Base-by-base conservation (phyloP, 208 protist genomes). In the Jaenimonas drosophilae region DNA sequence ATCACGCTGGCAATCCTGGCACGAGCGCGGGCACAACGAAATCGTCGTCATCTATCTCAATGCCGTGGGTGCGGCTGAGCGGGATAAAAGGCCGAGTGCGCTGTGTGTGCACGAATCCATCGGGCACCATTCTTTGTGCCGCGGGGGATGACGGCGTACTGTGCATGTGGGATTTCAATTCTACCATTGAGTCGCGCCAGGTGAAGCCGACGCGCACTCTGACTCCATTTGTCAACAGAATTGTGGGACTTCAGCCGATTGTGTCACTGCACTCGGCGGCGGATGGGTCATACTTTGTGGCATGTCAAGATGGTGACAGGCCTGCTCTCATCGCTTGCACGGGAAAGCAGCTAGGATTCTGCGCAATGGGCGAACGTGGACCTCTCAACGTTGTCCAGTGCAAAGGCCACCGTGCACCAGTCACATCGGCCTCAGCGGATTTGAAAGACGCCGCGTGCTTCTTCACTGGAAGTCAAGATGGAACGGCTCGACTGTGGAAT, bases 151-250 rank as follows among this genome's bases (percentile, higher is more conserved):
- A 84, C 42, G 81, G 81, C 1, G 58, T 69, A 39, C 43, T 90
- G 6, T 80, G 61, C 58, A 86, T 90, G 73, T 90, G 76, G 76
- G 76, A 86, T 43, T 86, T 90, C 37, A 47, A 31, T 1, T 37
- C 50, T 9, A 54, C 70, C 0, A 56, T 80, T 24, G 56, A 58
- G 9, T 67, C 68, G 21, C 54, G 50, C 38, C 59, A 60, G 4
- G 26, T 84, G 4, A 49, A 56, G 32, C 73, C 76, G 11, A 90
- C 81, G 31, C 76, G 81, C 4, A 49, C 76, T 40, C 67, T 90
- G 29, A 86, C 73, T 4, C 81, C 81, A 7, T 90, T 90, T 68
- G 74, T 82, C 2, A 85, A 86, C 31, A 72, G 81, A 33, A 83
- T 90, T 25, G 58, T 76, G 0, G 81, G 81, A 0, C 61, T 84